Evolutionary conservation across 2,329 filamentous ascomycete genomes (phyloP).

Genomic region (Ilyonectria robusta): DNA sequence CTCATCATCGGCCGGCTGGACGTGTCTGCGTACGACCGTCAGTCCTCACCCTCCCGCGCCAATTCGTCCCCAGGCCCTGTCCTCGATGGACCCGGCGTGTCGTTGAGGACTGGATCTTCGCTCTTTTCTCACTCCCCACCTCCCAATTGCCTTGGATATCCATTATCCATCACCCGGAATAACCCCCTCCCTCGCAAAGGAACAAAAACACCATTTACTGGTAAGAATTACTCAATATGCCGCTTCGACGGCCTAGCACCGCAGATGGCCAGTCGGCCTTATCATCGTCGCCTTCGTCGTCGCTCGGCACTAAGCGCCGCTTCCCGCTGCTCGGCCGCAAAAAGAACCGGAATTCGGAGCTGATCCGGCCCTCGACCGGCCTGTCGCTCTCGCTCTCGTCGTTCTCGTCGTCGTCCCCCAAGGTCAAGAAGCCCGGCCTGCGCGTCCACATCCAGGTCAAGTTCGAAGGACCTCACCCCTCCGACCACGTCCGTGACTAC

Average conservation of each 20-base stretch:
- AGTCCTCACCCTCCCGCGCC: not conserved
- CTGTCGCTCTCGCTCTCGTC: conserved; percentile 26
- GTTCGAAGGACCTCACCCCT: conserved; percentile 61
- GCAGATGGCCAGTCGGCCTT: conserved; percentile 43
- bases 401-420: conserved; percentile 29
- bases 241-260: conserved; percentile 46
- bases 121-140: conserved; percentile 17
- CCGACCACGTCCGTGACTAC: conserved; percentile 62
- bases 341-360: conserved; percentile 44
- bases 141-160: conserved; percentile 6
- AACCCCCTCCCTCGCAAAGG: conserved; percentile 1
- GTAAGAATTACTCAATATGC: conserved; percentile 39
- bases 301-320: conserved; percentile 48
- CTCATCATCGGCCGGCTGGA: conserved; percentile 7
- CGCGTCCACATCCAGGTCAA: conserved; percentile 61
- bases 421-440: conserved; percentile 47
- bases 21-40: not conserved
- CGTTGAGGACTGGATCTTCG: conserved; percentile 34
- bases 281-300: conserved; percentile 42
- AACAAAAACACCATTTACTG: conserved; percentile 16
- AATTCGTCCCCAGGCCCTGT: conserved; percentile 17
- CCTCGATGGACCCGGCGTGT: conserved; percentile 39
- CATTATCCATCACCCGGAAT: conserved; percentile 10
- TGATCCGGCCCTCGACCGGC: conserved; percentile 40
- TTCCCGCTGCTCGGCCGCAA: conserved; percentile 50